Conservation (phyloP, 441 rosid species). For the Capsella rubella region DNA sequence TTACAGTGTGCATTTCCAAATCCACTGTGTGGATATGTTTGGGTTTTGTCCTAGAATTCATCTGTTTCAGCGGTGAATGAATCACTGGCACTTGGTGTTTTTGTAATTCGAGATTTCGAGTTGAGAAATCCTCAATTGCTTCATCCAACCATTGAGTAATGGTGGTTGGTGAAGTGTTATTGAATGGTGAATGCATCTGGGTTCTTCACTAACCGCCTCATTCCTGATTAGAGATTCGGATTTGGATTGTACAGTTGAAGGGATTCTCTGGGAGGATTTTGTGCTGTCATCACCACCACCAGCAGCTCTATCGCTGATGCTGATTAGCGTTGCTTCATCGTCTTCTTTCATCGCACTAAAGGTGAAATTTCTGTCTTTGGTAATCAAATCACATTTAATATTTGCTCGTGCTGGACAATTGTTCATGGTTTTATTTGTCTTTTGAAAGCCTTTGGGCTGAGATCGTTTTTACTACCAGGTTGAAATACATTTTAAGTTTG, state of each 20-base stretch:
- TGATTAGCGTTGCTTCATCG: constrained; percentile 52
- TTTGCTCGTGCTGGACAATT: not conserved
- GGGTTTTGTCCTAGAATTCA: constrained; percentile 7
- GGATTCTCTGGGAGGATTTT: constrained; percentile 48
- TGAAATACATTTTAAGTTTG: constrained; percentile 1
- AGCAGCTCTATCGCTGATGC: constrained; percentile 43
- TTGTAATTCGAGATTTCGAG: constrained; percentile 29
- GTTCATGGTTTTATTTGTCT: constrained; percentile 18
- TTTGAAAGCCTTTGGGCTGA: constrained; percentile 8
- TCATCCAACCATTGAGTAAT: constrained; percentile 12
- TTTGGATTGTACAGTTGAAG: constrained; percentile 55
- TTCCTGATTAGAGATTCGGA: constrained; percentile 51
- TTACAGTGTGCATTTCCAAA: not conserved
- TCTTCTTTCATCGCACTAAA: constrained; percentile 56
- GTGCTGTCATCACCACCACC: constrained; percentile 42
- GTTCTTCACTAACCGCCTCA: constrained; percentile 50
- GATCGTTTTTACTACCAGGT: not conserved
- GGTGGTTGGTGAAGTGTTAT: constrained; percentile 17
- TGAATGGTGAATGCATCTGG: constrained; percentile 69
- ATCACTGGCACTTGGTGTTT: constrained; percentile 5
- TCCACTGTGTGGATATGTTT: constrained; percentile 1
- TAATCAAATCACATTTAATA: not conserved
- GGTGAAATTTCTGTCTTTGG: constrained; percentile 46
- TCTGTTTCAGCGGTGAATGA: constrained; percentile 14
- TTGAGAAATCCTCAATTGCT: constrained; percentile 45